Percentiles rank a stretch among this genome's conserved stretches.
phyloP scores from a whole-genome alignment of 106 monocot genomes.

The Iris macrosiphon region DNA sequence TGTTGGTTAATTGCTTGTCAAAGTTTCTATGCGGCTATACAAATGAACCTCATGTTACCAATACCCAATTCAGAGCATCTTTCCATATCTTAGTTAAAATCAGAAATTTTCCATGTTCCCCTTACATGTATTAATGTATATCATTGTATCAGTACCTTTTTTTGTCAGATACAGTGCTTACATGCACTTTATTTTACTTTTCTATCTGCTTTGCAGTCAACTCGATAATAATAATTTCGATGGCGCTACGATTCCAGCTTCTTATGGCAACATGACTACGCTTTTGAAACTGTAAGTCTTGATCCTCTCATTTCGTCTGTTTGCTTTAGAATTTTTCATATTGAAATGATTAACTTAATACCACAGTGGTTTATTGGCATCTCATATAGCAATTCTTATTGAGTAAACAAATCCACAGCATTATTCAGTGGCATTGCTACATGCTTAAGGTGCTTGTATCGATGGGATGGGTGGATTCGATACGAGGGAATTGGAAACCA shows the following conservation, averaged over 20 bases:
- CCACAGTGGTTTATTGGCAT: too few relatives aligned
- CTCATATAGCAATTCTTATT: too few relatives aligned
- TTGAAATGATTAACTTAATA: too few relatives aligned
- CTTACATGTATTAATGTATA: neutral
- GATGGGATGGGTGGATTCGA: neutral
- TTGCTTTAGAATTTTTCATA: too few relatives aligned
- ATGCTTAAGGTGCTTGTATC: neutral
- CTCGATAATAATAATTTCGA: conserved; percentile 89
- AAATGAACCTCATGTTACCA: too few relatives aligned
- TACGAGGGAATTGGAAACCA: too few relatives aligned
- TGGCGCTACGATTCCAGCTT: conserved; percentile 61
- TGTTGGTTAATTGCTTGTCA: too few relatives aligned
- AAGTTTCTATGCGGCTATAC: too few relatives aligned
- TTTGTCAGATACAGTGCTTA: too few relatives aligned
- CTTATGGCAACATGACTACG: conserved; percentile 43
- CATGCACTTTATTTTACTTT: conserved; percentile 8
- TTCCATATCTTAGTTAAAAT: too few relatives aligned
- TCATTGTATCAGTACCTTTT: too few relatives aligned
- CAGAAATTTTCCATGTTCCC: neutral
- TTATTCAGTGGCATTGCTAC: neutral
- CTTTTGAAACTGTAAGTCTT: conserved; percentile 83
- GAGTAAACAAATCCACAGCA: neutral
- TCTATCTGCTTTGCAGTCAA: conserved; percentile 45
- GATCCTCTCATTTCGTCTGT: neutral
- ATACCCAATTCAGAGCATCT: too few relatives aligned